These are phyloP conservation scores for Pseudogymnoascus sp. DNA, from an alignment of 2,329 filamentous ascomycete species.

Conservation along the genomic window DNA sequence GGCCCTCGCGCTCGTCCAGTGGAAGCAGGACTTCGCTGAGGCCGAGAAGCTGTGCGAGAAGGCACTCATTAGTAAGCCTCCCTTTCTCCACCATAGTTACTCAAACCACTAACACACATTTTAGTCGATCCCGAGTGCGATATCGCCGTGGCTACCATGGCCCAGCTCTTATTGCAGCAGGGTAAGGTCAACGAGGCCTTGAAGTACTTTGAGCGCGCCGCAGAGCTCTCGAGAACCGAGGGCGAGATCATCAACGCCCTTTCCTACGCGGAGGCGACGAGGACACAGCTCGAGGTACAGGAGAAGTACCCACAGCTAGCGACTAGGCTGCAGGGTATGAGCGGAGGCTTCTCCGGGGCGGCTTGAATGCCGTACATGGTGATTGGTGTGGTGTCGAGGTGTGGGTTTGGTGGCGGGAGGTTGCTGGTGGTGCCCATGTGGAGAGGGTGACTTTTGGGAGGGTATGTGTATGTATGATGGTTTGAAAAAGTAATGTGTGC, in stretches of 20 bases:
- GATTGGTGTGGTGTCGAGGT: neutral
- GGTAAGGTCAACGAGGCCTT: slow-evolving; percentile 93
- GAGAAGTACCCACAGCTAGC: slow-evolving; percentile 79
- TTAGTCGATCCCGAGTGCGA: slow-evolving; percentile 96
- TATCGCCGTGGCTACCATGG: slow-evolving; percentile 97
- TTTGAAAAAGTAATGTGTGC: slow-evolving; percentile 8
- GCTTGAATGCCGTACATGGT: slow-evolving; percentile 19
- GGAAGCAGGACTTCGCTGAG: slow-evolving; percentile 92
- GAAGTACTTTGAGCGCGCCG: slow-evolving; percentile 93
- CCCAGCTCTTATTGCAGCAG: slow-evolving; percentile 92
- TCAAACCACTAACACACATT: slow-evolving; percentile 13
- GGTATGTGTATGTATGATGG: slow-evolving; percentile 3
- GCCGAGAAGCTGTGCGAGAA: slow-evolving; percentile 96
- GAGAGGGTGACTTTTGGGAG: slow-evolving; percentile 4
- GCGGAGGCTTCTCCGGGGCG: slow-evolving; percentile 29
- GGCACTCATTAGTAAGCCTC: slow-evolving; percentile 79
- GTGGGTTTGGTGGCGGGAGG: neutral
- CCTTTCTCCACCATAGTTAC: neutral
- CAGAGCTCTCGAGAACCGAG: slow-evolving; percentile 87
- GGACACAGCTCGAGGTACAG: slow-evolving; percentile 88
- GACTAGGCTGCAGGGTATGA: slow-evolving; percentile 59
- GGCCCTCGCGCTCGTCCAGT: slow-evolving; percentile 92
- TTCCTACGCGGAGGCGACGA: slow-evolving; percentile 92
- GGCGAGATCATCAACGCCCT: slow-evolving; percentile 94
- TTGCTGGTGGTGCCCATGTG: slow-evolving; percentile 7